A percentile compares a stretch with the other conserved stretches of the same genome.
These are phyloP conservation scores for Plenodomus biglobosus DNA, from an alignment of 2,329 filamentous ascomycete species.

Conservation along the genomic window DNA sequence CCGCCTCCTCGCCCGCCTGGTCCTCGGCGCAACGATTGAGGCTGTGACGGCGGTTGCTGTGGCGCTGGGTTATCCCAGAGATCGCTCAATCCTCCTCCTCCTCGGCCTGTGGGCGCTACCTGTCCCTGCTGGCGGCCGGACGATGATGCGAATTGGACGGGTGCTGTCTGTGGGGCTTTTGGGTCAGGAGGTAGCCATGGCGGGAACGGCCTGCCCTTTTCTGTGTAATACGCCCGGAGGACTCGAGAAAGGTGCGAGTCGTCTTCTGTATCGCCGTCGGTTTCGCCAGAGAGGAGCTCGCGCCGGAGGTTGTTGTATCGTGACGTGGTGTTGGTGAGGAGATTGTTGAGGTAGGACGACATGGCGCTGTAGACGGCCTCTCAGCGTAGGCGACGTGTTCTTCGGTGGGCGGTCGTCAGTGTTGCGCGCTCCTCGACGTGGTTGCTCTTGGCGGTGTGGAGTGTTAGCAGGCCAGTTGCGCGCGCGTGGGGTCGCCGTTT, in stretches of 20 bases:
- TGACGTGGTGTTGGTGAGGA: conserved; percentile 59
- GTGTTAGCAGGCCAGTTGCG: neutral
- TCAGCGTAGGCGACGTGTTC: neutral
- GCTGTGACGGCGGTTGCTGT: conserved; percentile 44
- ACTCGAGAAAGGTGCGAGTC: conserved; percentile 94
- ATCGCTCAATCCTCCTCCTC: conserved; percentile 58
- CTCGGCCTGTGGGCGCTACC: conserved; percentile 29
- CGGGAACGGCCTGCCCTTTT: conserved; percentile 80
- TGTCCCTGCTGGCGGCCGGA: conserved; percentile 37
- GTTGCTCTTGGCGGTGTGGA: neutral
- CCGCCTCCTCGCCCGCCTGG: conserved; percentile 49
- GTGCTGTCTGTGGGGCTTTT: conserved; percentile 61
- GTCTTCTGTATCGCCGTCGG: conserved; percentile 66
- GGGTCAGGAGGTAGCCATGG: conserved; percentile 88
- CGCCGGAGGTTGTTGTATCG: conserved; percentile 61
- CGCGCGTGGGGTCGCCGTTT: neutral
- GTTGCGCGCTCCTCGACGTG: neutral
- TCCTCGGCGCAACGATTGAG: conserved; percentile 46
- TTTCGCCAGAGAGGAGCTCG: conserved; percentile 66
- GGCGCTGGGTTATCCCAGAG: conserved; percentile 57
- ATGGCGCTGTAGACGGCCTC: conserved; percentile 19
- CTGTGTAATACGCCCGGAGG: conserved; percentile 86
- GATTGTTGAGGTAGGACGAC: conserved; percentile 78
- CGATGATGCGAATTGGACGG: conserved; percentile 56
- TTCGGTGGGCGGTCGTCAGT: neutral